Evolutionary conservation across 1,284 basidiomycete genomes (phyloP).

Genomic region (Quambalaria eucalypti): DNA sequence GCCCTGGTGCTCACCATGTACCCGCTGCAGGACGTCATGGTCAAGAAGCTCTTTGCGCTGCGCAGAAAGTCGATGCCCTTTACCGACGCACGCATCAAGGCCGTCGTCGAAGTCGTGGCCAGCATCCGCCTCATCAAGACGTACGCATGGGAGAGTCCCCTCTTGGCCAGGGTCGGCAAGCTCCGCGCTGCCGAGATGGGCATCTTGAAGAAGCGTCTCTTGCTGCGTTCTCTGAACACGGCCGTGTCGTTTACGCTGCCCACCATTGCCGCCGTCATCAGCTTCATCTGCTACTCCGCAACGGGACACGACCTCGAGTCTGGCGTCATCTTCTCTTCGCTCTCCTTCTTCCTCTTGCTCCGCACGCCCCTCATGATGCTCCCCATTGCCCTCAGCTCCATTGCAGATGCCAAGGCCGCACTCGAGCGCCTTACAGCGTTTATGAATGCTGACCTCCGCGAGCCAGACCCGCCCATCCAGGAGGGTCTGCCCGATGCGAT

Average conservation of each 20-base stretch:
- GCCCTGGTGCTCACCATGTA: slow-evolving; percentile 51
- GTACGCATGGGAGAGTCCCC: slow-evolving; percentile 24
- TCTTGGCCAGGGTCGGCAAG: slow-evolving; percentile 52
- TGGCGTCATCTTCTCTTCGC: slow-evolving; percentile 63
- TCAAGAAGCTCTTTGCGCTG: slow-evolving; percentile 17
- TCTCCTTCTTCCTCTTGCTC: slow-evolving; percentile 58
- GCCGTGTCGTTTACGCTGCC: slow-evolving; percentile 20
- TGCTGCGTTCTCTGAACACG: slow-evolving; percentile 20
- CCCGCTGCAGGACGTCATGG: slow-evolving; percentile 19
- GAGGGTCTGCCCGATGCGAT: slow-evolving; percentile 3
- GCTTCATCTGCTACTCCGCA: slow-evolving; percentile 52
- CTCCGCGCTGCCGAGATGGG: slow-evolving; percentile 50
- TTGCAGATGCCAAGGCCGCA: slow-evolving; percentile 59
- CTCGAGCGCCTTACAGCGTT: slow-evolving; percentile 31
- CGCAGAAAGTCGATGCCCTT: slow-evolving; percentile 15
- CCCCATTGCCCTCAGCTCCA: slow-evolving; percentile 67
- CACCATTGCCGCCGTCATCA: slow-evolving; percentile 22
- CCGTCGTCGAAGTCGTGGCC: slow-evolving; percentile 20
- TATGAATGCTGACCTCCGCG: slow-evolving; percentile 6
- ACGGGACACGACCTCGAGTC: slow-evolving; percentile 60
- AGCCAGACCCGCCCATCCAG: slow-evolving; percentile 4
- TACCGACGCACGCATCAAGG: slow-evolving; percentile 13
- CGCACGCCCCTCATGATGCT: slow-evolving; percentile 45
- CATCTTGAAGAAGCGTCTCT: slow-evolving; percentile 33
- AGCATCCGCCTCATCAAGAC: slow-evolving; percentile 28